Evolutionary conservation across 306 rosid genomes (phyloP).

Genomic region (Corylus avellana): DNA sequence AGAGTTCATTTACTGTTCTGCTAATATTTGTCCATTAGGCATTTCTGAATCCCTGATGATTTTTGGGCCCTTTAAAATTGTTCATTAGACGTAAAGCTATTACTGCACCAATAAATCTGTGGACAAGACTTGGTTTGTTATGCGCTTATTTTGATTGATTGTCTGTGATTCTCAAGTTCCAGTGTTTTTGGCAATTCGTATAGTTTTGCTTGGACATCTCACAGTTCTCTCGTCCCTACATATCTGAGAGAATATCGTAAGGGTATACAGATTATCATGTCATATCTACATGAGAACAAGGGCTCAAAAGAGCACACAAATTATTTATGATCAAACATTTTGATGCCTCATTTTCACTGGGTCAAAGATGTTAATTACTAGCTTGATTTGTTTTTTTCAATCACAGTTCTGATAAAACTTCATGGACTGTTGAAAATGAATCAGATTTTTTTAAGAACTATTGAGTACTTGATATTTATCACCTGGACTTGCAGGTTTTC

Average conservation of each 20-base stretch:
- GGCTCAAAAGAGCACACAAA: too few species aligned
- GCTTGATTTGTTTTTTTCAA: not conserved
- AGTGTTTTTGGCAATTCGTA: not conserved
- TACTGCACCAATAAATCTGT: too few species aligned
- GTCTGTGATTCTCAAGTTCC: not conserved
- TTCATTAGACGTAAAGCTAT: too few species aligned
- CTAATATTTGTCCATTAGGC: not conserved
- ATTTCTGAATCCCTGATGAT: too few species aligned
- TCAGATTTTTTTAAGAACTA: not conserved
- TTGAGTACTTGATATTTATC: not conserved
- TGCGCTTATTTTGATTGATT: too few species aligned
- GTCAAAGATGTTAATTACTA: not conserved
- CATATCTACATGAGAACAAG: not conserved
- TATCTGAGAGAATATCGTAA: not conserved
- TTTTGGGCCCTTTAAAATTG: not conserved
- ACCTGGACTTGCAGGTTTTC: constrained; percentile 26
- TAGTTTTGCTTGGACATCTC: too few species aligned
- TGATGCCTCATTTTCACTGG: not conserved
- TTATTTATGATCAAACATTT: not conserved
- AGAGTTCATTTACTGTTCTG: not conserved
- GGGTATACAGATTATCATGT: not conserved
- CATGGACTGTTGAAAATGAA: not conserved
- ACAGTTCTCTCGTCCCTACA: not conserved
- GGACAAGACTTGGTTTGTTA: too few species aligned
- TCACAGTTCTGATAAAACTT: too few species aligned